Base-by-base conservation (phyloP, 148 eudicot species). In the Fagopyrum esculentum region DNA sequence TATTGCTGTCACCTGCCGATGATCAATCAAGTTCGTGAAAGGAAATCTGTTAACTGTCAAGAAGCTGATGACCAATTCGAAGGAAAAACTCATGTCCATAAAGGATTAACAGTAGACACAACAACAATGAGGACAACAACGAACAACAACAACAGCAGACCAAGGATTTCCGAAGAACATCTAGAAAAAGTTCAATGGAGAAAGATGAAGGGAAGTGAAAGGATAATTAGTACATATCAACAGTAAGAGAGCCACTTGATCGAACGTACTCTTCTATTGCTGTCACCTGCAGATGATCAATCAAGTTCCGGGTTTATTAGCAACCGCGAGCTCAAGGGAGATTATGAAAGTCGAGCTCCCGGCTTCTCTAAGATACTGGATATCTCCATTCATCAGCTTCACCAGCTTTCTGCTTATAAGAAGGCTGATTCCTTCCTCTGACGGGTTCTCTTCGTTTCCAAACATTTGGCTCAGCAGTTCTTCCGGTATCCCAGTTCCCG, bases 381-480 rank as follows among this genome's bases (percentile, higher is more conserved):
- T 85, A 9, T 94, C 98, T 55, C 98, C 98, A 72, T 90, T 94
- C 98, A 94, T 94, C 70, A 90, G 89, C 81, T 90, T 91, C 78
- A 91, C 90, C 46, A 94, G 80, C 75, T 88, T 94, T 79, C 96
- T 82, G 80, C 93, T 89, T 49, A 94, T 81, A 2, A 85, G 85
- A 40, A 91, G 79, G 84, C 98, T 90, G 44, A 94, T 84, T 5
- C 98, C 98, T 17, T 94, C 98, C 75, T 94, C 97, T 0, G 88
- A 82, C 12, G 90, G 69, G 1, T 90, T 93, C 5, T 79, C 81
- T 51, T 74, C 78, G 54, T 75, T 78, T 50, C 90, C 97, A 54
- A 91, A 94, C 97, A 94, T 94, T 71, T 91, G 95, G 73, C 83
- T 84, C 54, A 94, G 84, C 76, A 94, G 56, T 46, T 77, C 89